Evolutionary conservation across 495 filamentous ascomycete genomes (phyloP).

Genomic region (Neurospora sp.): DNA sequence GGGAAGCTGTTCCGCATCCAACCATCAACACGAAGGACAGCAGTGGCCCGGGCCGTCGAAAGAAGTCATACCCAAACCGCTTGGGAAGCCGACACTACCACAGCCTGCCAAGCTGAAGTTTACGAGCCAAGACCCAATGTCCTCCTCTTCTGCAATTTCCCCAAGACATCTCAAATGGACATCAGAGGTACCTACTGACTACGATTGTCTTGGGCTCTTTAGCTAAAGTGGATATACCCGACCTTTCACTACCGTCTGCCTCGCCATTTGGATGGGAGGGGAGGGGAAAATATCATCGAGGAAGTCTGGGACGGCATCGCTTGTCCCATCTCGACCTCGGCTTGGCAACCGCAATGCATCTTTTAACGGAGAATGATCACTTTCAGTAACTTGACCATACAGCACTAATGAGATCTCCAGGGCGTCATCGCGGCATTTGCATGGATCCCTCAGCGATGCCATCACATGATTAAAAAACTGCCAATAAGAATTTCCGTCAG

Average conservation of each 20-base stretch:
- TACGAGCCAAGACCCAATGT: background rate
- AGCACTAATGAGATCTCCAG: background rate
- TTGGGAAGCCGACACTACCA: background rate
- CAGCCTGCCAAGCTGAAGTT: background rate
- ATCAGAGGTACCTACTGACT: background rate
- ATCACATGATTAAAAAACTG: background rate
- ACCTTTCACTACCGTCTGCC: background rate
- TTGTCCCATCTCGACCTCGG: background rate
- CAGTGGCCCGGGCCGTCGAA: background rate
- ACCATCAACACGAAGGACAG: background rate
- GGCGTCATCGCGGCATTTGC: background rate
- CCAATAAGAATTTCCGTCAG: background rate
- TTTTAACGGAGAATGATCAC: background rate
- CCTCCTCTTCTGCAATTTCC: background rate
- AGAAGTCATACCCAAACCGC: background rate
- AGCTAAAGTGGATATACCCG: background rate
- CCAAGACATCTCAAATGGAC: background rate
- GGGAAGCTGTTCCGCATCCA: background rate
- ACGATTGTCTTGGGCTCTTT: background rate
- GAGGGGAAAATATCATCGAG: background rate
- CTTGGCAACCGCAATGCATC: background rate
- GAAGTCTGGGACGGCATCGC: background rate
- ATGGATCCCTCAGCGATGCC: background rate
- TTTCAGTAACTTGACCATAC: background rate
- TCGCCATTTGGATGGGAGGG: background rate